Evolutionary conservation across 306 rosid genomes (phyloP), one percentile per base, ranked within the genome.

Genomic region (Clitoria ternatea): DNA sequence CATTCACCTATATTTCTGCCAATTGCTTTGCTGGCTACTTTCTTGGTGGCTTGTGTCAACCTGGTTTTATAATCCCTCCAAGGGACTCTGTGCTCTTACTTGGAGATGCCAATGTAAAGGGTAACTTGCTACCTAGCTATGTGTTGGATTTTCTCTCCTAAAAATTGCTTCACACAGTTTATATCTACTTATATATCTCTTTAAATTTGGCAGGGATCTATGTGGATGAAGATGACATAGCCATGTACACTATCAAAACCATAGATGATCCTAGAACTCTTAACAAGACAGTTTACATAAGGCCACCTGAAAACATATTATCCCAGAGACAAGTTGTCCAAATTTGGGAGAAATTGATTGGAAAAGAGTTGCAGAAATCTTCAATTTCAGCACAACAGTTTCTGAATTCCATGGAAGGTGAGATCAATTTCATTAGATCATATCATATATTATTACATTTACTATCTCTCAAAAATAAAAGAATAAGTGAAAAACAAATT

Each of bases 141-240:
- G 15, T 10, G 12, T 6, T 53, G 1, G 13, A 23, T 8, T 23
- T 23, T 53, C 17, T 53, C 7, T 42, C 3, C 13, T 24, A 30
- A 27, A 30, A 33, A 33, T 48, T 29, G 44, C 18, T 47, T 30
- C 47, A 19, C 42, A 29, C 9, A 11, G 7, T 5, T 4, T 6
- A 6, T 35, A 2, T 20, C 4, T 4, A 17, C 55, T 29, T 50
- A 1, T 48, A 1, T 30, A 5, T n/a, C 5, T 18, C 19, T 33
- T 22, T 27, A 1, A 45, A 47, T 78, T 43, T 73, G 70, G 73
- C 81, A 86, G 92, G 52, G 1, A 85, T 83, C 30, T 79, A 72
- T 69, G 90, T 89, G 32, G 92, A 89, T n/a, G 92, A 89, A 84
- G 89, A 89, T 82, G 96, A 89, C 65, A 84, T 89, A 68, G 96